Base-by-base conservation (phyloP, 1,284 basidiomycete species). In the Earliella scabrosa region DNA sequence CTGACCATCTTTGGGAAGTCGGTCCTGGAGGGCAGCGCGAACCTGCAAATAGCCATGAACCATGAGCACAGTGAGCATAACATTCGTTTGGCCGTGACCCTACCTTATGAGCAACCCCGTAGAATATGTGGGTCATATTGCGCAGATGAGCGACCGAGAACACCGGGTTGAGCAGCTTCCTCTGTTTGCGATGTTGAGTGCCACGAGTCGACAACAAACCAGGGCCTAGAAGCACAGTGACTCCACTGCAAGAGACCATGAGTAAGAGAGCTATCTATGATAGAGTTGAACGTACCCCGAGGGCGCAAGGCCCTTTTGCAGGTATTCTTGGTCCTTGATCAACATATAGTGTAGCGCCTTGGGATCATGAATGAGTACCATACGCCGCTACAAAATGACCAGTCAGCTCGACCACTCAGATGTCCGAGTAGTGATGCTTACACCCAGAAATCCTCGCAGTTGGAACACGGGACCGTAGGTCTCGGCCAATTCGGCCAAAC, bases 11-110 rank as follows among this genome's bases (percentile, higher is more conserved):
- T 39, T n/a, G 21, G 48, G 44, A 16, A 70, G 36, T 20, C 67
- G 62, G 3, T 36, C 34, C 21, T 56, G 56, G 10, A 73, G 50
- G 0, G 64, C 68, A 3, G 62, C 54, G 43, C 61, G 59, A 43
- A 67, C 52, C 64, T 61, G 35, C 9, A 3, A n/a, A n/a, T n/a
- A n/a, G n/a, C n/a, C n/a, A n/a, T n/a, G n/a, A n/a, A n/a, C n/a
- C n/a, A n/a, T n/a, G n/a, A n/a, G n/a, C n/a, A n/a, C n/a, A n/a
- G n/a, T n/a, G n/a, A n/a, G n/a, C n/a, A n/a, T n/a, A n/a, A n/a
- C n/a, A n/a, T n/a, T n/a, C n/a, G n/a, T n/a, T n/a, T n/a, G n/a
- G n/a, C n/a, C n/a, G n/a, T 39, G 13, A 21, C 3, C 24, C 6
- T 21, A 63, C 61, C 31, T 56, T 41, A 31, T 58, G 56, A 5